Percentiles rank a stretch among this genome's conserved stretches.
Evolutionary conservation across 2,329 filamentous ascomycete genomes (phyloP).

Genomic region (Hysterium pulicare): DNA sequence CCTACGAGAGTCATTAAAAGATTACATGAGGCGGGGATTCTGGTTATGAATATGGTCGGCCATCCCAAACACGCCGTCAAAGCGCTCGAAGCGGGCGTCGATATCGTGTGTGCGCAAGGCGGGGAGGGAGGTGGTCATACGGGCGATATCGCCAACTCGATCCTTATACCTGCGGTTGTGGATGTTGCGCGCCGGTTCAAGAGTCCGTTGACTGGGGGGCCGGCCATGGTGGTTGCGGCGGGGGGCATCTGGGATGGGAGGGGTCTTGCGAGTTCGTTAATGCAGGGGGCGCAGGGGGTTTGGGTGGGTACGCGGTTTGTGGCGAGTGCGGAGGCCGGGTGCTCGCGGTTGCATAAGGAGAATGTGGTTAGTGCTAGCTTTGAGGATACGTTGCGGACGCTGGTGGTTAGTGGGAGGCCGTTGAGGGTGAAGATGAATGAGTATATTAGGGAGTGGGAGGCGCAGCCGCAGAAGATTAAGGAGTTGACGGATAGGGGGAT

Average conservation of each 20-base stretch:
- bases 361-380: conserved; percentile 77
- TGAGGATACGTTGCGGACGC: conserved; percentile 75
- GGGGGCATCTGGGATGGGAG: conserved; percentile 84
- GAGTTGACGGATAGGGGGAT: conserved; percentile 72
- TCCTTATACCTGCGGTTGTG: conserved; percentile 81
- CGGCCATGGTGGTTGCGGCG: conserved; percentile 80
- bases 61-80: conserved; percentile 89
- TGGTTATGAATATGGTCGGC: conserved; percentile 98
- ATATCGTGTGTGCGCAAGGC: conserved; percentile 88
- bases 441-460: conserved; percentile 80
- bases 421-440: conserved; percentile 78
- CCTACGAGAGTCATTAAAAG: conserved; percentile 68
- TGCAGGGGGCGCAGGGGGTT: conserved; percentile 83
- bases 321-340: conserved; percentile 75
- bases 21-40: conserved; percentile 73
- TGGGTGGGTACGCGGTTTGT: conserved; percentile 97
- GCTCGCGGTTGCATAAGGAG: conserved; percentile 77
- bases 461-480: conserved; percentile 68
- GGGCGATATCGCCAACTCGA: conserved; percentile 78
- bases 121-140: conserved; percentile 94
- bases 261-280: conserved; percentile 74
- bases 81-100: conserved; percentile 79
- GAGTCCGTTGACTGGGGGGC: conserved; percentile 65
- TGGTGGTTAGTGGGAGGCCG: conserved; percentile 79
- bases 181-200: conserved; percentile 74